These are phyloP conservation scores for Penicillium sp. DNA, from an alignment of 2,329 filamentous ascomycete species.

Conservation along the genomic window DNA sequence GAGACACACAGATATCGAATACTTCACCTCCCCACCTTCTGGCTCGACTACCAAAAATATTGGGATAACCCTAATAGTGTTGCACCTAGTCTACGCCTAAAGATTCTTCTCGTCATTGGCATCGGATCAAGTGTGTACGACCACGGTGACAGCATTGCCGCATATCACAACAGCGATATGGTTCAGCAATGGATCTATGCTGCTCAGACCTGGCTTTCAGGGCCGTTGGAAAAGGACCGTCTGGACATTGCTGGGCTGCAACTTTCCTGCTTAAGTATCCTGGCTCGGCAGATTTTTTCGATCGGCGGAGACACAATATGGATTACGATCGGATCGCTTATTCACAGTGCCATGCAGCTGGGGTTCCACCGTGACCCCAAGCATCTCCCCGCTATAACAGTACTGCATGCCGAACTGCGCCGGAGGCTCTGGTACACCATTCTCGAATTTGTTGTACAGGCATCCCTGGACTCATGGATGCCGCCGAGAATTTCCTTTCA, in stretches of 20 bases:
- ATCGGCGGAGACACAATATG: conserved; percentile 41
- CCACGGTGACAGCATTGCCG: not conserved
- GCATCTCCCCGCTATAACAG: conserved; percentile 23
- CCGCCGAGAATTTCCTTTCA: not conserved
- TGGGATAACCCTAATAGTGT: not conserved
- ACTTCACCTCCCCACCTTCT: conserved; percentile 11
- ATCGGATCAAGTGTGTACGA: conserved; percentile 4
- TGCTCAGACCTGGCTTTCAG: conserved; percentile 35
- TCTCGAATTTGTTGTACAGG: conserved; percentile 1
- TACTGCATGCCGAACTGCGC: conserved; percentile 13
- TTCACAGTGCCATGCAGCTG: conserved; percentile 37
- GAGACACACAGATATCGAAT: not conserved
- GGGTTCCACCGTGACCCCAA: conserved; percentile 39
- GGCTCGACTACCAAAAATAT: not conserved
- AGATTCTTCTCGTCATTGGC: conserved; percentile 4
- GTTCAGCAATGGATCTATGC: conserved; percentile 11
- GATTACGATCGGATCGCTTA: conserved; percentile 38
- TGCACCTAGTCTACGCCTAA: not conserved
- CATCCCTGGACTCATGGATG: not conserved
- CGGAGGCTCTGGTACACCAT: not conserved
- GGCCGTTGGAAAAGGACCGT: conserved; percentile 34
- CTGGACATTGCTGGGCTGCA: conserved; percentile 34
- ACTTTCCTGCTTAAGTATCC: conserved; percentile 33
- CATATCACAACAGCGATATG: not conserved
- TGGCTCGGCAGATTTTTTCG: conserved; percentile 33